A percentile compares a stretch with the other conserved stretches of the same genome.
phyloP scores from a whole-genome alignment of 1,284 basidiomycete species.

The Peniophora sp. region DNA sequence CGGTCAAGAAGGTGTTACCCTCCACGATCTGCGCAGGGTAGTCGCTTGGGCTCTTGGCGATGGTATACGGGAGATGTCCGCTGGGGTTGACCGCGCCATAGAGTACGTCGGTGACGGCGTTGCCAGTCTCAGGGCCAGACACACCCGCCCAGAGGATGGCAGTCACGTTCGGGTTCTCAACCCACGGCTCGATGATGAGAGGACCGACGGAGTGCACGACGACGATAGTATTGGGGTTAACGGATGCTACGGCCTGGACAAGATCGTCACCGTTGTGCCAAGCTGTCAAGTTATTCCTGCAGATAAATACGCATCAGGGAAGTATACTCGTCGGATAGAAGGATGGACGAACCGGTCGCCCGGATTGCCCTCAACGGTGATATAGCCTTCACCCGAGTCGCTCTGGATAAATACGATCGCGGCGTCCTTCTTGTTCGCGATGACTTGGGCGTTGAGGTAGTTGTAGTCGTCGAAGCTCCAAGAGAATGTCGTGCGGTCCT shows the following conservation, averaged over 20 bases:
- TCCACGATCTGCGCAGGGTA: conserved; percentile 33
- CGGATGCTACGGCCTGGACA: conserved; percentile 15
- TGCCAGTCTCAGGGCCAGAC: conserved; percentile 58
- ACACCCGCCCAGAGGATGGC: conserved; percentile 37
- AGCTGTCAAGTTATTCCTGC: conserved; percentile 16
- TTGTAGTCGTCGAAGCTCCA: conserved; percentile 6
- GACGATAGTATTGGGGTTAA: conserved; percentile 41
- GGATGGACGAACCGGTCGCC: conserved; percentile 24
- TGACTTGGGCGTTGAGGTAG: not conserved
- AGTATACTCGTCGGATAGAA: not conserved
- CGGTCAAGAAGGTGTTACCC: conserved; percentile 28
- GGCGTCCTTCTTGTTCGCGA: conserved; percentile 20
- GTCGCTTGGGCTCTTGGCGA: conserved; percentile 42
- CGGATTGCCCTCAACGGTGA: conserved; percentile 43
- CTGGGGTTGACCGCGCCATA: conserved; percentile 45
- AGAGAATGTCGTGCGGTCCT: conserved; percentile 1
- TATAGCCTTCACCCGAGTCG: conserved; percentile 39
- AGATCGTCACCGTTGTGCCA: conserved; percentile 20
- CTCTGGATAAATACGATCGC: conserved; percentile 15
- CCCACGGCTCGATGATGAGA: conserved; percentile 35
- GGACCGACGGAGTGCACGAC: conserved; percentile 42
- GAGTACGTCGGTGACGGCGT: conserved; percentile 43
- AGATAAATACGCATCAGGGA: not conserved
- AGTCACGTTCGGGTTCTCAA: conserved; percentile 35
- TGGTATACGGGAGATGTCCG: conserved; percentile 49